Evolutionary conservation across 495 filamentous ascomycete species (phyloP), one percentile per base, ranked within the genome.

Genomic region (Daldinia childiae): DNA sequence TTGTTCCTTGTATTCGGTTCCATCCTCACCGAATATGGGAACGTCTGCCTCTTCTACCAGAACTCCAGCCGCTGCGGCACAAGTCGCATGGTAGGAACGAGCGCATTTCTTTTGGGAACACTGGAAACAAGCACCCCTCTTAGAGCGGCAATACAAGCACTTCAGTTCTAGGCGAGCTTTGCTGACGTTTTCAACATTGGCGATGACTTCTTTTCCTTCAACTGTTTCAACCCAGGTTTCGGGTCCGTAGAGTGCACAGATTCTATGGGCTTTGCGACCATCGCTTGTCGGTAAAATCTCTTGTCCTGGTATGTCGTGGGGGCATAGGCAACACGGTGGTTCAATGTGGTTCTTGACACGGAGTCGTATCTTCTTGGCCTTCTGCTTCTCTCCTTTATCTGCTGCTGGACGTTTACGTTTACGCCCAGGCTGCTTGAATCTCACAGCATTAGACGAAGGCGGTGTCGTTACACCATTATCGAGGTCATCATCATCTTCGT

Each of bases 81-180:
- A 99, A 14, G 93, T 98, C 2, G 94, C 93, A 79, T 99, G 95
- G 78, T 97, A 99, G 3, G 96, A 90, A 66, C 95, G 85, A 26
- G 91, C 91, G 78, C 95, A 99, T 79, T 97, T 98, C 84, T 93
- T 95, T 64, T 90, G 90, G 6, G 93, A 95, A 82, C 95, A 99
- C 79, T 99, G 95, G 83, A 99, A 97, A 80, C 94, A 97, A 15
- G 94, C 92, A 29, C 95, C 95, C 66, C 91, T 93, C 76, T 93
- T 95, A 54, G 93, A 95, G 38, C 93, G 92, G 76, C 95, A 99
- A 79, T 93, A 97, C 56, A 94, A 88, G 80, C 95, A 99, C 77
- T 94, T 97, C 63, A 98, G 88, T 8, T 95, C 93, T 73, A 95
- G 79, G 11, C 95, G 91, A 64, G 90, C 94, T 79, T 95, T 97